Evolutionary conservation across 768 basidiomycete species (phyloP), one percentile per base, ranked within the genome.

Genomic region (Kwoniella dendrophila): DNA sequence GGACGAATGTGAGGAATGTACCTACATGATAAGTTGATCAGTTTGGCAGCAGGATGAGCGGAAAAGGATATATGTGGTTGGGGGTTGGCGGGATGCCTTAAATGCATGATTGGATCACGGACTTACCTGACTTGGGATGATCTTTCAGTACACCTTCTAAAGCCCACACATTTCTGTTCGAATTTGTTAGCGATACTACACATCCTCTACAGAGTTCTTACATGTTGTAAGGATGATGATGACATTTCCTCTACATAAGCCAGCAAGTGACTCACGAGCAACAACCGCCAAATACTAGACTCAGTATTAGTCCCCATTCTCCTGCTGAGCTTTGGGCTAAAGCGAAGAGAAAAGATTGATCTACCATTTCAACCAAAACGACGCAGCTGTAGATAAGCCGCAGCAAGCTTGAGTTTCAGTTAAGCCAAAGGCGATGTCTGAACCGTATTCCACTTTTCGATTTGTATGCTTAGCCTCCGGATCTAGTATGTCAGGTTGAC

Each of bases 1-100:
- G 91, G 12, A 86, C 85, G 80, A 92, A 90, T 3, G 90, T 92
- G 45, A 93, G 83, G 32, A 90, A 87, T 10, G 90, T 87, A 22
- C 89, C 90, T 89, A 59, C 8, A 22, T 2, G 16, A 20, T 44
- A 44, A 10, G 20, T n/a, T n/a, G n/a, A n/a, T n/a, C n/a, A n/a
- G n/a, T n/a, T n/a, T n/a, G n/a, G n/a, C n/a, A n/a, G n/a, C n/a
- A n/a, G n/a, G n/a, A n/a, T n/a, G n/a, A n/a, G n/a, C n/a, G n/a
- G n/a, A n/a, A n/a, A n/a, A n/a, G n/a, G n/a, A n/a, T n/a, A n/a
- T n/a, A n/a, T n/a, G n/a, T n/a, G n/a, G n/a, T n/a, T n/a, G n/a
- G n/a, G n/a, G n/a, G n/a, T n/a, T n/a, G n/a, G n/a, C n/a, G n/a
- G n/a, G n/a, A n/a, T n/a, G n/a, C n/a, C n/a, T n/a, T n/a, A n/a